phyloP scores from a whole-genome alignment of 1,284 basidiomycete species.

The Pyrrhoderma noxium region DNA sequence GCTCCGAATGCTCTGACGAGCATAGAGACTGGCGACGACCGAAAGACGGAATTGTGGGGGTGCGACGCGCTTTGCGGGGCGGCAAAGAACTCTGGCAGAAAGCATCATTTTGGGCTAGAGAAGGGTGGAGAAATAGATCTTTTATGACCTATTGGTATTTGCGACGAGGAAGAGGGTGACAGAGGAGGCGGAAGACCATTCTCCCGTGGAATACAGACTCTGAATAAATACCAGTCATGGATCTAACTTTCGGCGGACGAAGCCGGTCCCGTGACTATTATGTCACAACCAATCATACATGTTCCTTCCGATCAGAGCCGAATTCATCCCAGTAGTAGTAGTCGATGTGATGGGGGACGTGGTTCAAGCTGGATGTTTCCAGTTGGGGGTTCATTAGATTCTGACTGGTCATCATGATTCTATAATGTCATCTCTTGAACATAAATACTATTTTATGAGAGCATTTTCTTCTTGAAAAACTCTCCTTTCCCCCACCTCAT shows the following conservation, averaged over 20 bases:
- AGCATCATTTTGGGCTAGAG: conserved; percentile 1
- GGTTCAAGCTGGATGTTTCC: too few species aligned
- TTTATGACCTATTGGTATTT: background rate
- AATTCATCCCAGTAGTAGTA: background rate
- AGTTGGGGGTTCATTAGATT: too few species aligned
- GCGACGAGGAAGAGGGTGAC: background rate
- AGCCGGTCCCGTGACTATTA: too few species aligned
- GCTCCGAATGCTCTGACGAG: conserved; percentile 3
- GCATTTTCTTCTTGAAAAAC: too few species aligned
- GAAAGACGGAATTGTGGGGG: conserved; percentile 8
- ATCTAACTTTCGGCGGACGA: background rate
- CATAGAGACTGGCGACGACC: background rate
- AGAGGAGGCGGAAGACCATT: conserved; percentile 5
- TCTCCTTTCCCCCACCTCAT: too few species aligned
- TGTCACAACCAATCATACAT: too few species aligned
- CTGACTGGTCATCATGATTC: too few species aligned
- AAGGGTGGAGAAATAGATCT: background rate
- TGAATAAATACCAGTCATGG: conserved; percentile 13
- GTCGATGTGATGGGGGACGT: too few species aligned
- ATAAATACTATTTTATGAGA: too few species aligned
- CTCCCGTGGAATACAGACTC: background rate
- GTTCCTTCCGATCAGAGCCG: conserved; percentile 7
- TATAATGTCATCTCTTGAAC: too few species aligned
- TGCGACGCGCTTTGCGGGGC: background rate
- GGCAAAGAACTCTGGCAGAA: conserved; percentile 8